phyloP scores from a whole-genome alignment of 2,329 filamentous ascomycete genomes.

The Boeremia lycopersici region DNA sequence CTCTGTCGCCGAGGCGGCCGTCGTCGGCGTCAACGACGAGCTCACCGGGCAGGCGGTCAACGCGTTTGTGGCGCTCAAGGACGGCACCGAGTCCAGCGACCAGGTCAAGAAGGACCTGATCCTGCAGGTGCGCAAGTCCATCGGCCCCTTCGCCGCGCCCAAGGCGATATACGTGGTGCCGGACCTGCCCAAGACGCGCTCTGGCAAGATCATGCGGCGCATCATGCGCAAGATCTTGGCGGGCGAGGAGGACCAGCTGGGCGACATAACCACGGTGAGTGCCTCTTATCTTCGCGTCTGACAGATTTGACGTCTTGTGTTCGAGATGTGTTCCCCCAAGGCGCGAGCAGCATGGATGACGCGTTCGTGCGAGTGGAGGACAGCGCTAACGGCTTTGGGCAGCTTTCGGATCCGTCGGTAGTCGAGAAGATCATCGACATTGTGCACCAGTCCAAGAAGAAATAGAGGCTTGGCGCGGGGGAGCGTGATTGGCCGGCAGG shows the following conservation, averaged over 20 bases:
- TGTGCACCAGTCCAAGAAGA: constrained; percentile 68
- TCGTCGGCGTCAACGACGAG: constrained; percentile 91
- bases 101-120: constrained; percentile 91
- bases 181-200: constrained; percentile 95
- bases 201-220: constrained; percentile 98
- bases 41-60: constrained; percentile 97
- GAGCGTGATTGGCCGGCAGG: constrained; percentile 6
- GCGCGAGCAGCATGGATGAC: constrained; percentile 27
- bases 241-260: constrained; percentile 95
- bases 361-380: constrained; percentile 28
- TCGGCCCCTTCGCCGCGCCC: constrained; percentile 94
- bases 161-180: constrained; percentile 91
- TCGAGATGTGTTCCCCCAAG: constrained; percentile 9
- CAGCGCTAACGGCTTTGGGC: constrained; percentile 32
- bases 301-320: neutral
- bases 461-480: constrained; percentile 36
- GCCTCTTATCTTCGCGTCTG: constrained; percentile 7
- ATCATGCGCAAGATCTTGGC: constrained; percentile 97
- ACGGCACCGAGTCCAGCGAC: constrained; percentile 75
- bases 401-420: constrained; percentile 88
- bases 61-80: constrained; percentile 93
- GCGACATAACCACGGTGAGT: constrained; percentile 88
- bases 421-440: constrained; percentile 87
- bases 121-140: constrained; percentile 94
- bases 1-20: constrained; percentile 88